Evolutionary conservation across 495 filamentous ascomycete species (phyloP), one percentile per base, ranked within the genome.

Genomic region (Darksidea phi): DNA sequence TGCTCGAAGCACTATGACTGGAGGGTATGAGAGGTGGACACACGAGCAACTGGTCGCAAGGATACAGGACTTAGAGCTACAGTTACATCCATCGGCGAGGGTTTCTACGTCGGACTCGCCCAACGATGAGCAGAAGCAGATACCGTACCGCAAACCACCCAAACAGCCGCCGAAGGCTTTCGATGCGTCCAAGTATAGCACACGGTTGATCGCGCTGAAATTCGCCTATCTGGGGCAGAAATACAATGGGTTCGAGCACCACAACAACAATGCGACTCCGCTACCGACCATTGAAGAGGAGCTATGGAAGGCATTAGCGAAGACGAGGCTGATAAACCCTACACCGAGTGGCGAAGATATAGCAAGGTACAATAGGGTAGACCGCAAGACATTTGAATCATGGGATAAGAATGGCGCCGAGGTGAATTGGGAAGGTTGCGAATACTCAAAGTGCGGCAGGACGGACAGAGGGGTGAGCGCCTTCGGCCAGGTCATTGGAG

Each of bases 391-490:
- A 75, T 73, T 56, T 73, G 43, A 3, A 34, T 26, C 15, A 8
- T 48, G 51, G 53, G 57, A 59, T 10, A 36, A 48, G 23, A 53
- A 51, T 46, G 61, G 48, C n/a, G 67, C 63, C 54, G 67, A 79
- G 46, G 75, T 86, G 17, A 86, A 88, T 70, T 96, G 89, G 81
- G 83, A 88, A 32, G 85, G 85, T 0, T 89, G 81, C 69, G 87
- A 95, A 48, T 98, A 97, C 73, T 89, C 88, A 0, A 98, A 97
- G 71, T 95, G 93, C 67, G 94, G 94, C 1, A 78, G 94, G 54
- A 98, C 94, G 15, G 94, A 98, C 70, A 81, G 82, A 54, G 94
- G 94, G 21, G 94, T 98, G 26, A 96, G 90, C 76, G 91, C 94
- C 6, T 98, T 97, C 78, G 95, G 94, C 4, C 94, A 98, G 76